Evolutionary conservation across 2,329 filamentous ascomycete genomes (phyloP), one percentile per base, ranked within the genome.

Genomic region (Cladosporium sphaerospermum): DNA sequence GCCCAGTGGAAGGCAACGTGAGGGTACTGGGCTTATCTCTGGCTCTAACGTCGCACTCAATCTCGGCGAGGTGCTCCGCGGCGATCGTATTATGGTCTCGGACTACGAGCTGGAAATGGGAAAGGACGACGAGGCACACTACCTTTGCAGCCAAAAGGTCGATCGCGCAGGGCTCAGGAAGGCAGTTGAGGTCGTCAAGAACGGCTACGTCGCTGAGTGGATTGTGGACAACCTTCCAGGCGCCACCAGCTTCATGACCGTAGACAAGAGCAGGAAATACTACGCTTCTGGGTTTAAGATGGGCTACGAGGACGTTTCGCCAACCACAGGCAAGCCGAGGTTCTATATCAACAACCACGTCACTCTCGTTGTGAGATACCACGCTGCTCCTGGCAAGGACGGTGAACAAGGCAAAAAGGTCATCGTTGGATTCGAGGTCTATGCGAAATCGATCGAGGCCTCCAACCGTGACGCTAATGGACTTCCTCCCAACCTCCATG

Each of bases 201-300:
- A 90, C 50, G 88, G 86, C 34, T 95, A 93, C 68, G 83, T 93
- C n/a, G 84, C 85, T 2, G 89, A 95, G 70, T 95, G 89, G 90
- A 95, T 95, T 60, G 86, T 93, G 58, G 89, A 96, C 69, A 95
- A 95, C 63, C 77, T 96, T 9, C 89, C 90, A 1, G 89, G 89
- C 6, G 89, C 89, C 34, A 95, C 89, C 8, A 91, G 85, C 68
- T 95, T 95, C 65, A 86, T 93, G 28, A 92, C 88, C 0, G 85
- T 88, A 34, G 89, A 95, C 69, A 89, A 89, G 73, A 83, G 80
- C 44, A 79, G 83, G 63, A 95, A 91, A 69, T 95, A 95, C 74
- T 95, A 95, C 67, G 87, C 89, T 10, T 84, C 89, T 2, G 90
- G 90, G 2, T 95, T 95, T 77, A 95, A 93, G 71, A 77, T 95